Percentiles rank a stretch among this genome's conserved stretches.
phyloP scores from a whole-genome alignment of 306 rosid genomes.

The Ceratonia siliqua region DNA sequence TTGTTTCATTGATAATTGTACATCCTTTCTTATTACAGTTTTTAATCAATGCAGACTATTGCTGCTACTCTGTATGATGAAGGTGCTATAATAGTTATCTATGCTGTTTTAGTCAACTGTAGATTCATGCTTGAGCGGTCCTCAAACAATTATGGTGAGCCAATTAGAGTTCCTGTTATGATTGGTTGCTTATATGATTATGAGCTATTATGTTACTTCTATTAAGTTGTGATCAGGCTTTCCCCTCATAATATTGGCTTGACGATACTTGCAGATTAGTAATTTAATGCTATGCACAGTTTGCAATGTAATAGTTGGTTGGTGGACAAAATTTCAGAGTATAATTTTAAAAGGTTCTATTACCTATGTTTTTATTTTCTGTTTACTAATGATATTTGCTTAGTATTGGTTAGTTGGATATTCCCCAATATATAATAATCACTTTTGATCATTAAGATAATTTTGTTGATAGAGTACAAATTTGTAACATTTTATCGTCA shows the following conservation, averaged over 20 bases:
- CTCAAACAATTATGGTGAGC: conserved; percentile 83
- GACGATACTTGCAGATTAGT: neutral
- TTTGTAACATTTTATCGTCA: neutral
- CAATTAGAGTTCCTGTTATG: conserved; percentile 21
- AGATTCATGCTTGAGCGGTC: conserved; percentile 94
- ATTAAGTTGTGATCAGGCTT: neutral
- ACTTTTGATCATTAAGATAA: neutral
- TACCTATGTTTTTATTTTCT: neutral
- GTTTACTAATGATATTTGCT: conserved; percentile 26
- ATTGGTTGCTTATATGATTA: neutral
- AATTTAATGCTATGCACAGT: conserved; percentile 8
- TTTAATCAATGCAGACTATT: conserved; percentile 62
- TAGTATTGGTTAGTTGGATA: conserved; percentile 5
- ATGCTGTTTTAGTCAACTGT: conserved; percentile 83
- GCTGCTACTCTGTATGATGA: conserved; percentile 87
- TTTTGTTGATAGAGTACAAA: neutral
- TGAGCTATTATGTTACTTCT: conserved; percentile 1
- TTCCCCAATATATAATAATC: neutral
- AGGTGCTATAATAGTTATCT: conserved; percentile 80
- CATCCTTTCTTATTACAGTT: conserved; percentile 35
- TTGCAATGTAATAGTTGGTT: neutral
- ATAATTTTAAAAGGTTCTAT: neutral
- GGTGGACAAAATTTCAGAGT: neutral
- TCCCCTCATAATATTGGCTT: conserved; percentile 2
- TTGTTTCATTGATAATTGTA: conserved; percentile 13